Evolutionary conservation across 192 early-diverging fungal species (phyloP).

Genomic region (Lobulomyces angularis): DNA sequence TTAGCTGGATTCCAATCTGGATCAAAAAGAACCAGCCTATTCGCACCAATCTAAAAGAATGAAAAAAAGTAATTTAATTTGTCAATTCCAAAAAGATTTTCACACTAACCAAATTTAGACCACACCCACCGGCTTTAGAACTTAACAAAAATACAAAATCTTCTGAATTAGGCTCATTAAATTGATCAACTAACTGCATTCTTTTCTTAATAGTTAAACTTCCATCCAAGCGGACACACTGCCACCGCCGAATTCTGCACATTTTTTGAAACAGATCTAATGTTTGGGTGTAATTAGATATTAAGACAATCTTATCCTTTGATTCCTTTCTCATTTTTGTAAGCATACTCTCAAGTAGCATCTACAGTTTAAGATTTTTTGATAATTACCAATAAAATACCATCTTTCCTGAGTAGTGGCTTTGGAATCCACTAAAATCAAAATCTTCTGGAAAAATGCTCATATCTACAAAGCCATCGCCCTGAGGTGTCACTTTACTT

Average conservation of each 20-base stretch:
- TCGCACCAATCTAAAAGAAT: slow-evolving; percentile 73
- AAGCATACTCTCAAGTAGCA: slow-evolving; percentile 33
- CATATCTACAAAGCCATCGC: too few species aligned
- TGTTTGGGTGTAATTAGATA: slow-evolving; percentile 98
- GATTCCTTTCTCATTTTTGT: slow-evolving; percentile 43
- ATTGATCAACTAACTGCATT: slow-evolving; percentile 88
- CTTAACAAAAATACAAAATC: slow-evolving; percentile 93
- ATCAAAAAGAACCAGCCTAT: slow-evolving; percentile 88
- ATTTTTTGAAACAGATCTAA: slow-evolving; percentile 86
- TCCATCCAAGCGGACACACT: slow-evolving; percentile 79
- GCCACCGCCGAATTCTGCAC: slow-evolving; percentile 60
- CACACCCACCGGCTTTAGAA: slow-evolving; percentile 98
- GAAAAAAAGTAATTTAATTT: slow-evolving; percentile 5
- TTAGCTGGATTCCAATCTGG: slow-evolving; percentile 95
- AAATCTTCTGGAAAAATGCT: slow-evolving; percentile 11
- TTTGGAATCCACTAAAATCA: slow-evolving; percentile 17
- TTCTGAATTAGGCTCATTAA: slow-evolving; percentile 77
- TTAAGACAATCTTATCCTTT: slow-evolving; percentile 91
- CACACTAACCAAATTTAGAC: slow-evolving; percentile 65
- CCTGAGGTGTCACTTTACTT: too few species aligned
- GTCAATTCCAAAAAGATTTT: not conserved
- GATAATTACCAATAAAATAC: slow-evolving; percentile 44
- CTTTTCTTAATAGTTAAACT: slow-evolving; percentile 82
- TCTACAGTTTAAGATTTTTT: too few species aligned
- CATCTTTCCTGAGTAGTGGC: slow-evolving; percentile 87